A percentile compares a stretch with the other conserved stretches of the same genome.
These are phyloP conservation scores for Phytophthora citricola DNA, from an alignment of 352 stramenopile species.

Conservation along the genomic window DNA sequence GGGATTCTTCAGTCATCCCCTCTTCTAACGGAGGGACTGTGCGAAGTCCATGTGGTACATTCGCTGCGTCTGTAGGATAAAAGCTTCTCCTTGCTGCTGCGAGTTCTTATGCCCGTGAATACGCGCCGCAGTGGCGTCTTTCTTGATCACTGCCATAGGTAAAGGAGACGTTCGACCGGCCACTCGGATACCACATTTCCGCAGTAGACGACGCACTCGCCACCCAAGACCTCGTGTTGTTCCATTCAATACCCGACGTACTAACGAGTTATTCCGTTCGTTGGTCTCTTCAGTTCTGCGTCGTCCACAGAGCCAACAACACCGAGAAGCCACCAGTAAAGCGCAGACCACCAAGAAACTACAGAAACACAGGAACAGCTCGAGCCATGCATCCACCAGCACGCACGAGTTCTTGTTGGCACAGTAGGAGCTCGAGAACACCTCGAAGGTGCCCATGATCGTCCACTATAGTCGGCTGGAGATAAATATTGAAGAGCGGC, in stretches of 20 bases:
- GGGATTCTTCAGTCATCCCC: neutral
- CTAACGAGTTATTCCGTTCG: slow-evolving; percentile 21
- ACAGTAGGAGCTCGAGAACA: slow-evolving; percentile 65
- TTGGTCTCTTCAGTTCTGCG: neutral
- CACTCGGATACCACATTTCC: slow-evolving; percentile 16
- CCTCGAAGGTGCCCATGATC: slow-evolving; percentile 62
- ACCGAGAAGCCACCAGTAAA: slow-evolving; percentile 24
- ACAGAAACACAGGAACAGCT: slow-evolving; percentile 51
- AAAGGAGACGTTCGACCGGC: slow-evolving; percentile 47
- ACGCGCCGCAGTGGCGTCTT: slow-evolving; percentile 61
- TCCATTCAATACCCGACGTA: slow-evolving; percentile 19
- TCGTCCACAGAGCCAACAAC: slow-evolving; percentile 34
- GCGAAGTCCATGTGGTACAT: slow-evolving; percentile 57
- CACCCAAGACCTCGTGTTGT: slow-evolving; percentile 4
- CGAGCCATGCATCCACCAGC: slow-evolving; percentile 69
- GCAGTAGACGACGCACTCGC: slow-evolving; percentile 18
- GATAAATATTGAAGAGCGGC: slow-evolving; percentile 8
- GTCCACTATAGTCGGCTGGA: neutral
- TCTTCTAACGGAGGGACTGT: slow-evolving; percentile 15
- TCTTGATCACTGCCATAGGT: slow-evolving; percentile 70
- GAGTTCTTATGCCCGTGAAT: slow-evolving; percentile 85
- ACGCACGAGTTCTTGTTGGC: slow-evolving; percentile 56
- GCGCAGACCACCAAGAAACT: slow-evolving; percentile 37
- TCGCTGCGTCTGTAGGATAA: slow-evolving; percentile 75
- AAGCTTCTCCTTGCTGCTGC: slow-evolving; percentile 65